Evolutionary conservation across 306 rosid species (phyloP), one percentile per base, ranked within the genome.

Genomic region (Gillenia trifoliata): DNA sequence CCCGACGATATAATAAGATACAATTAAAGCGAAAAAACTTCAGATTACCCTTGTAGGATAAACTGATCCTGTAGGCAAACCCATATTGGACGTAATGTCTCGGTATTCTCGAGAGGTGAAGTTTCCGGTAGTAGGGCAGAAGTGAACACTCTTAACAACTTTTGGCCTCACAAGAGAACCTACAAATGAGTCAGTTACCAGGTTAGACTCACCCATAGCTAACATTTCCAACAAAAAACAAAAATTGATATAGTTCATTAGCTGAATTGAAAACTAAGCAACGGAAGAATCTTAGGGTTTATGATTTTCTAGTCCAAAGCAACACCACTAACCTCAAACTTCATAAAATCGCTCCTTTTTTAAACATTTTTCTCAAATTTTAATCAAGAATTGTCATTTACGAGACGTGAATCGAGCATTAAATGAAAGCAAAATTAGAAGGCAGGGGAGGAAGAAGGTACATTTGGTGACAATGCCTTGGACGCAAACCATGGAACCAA

Each of bases 141-240:
- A 94, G 77, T 94, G 99, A 75, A 94, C 96, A 83, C 99, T 94
- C 84, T 86, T 92, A 68, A 94, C 96, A 79, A 94, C 99, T 88
- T 94, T 94, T 23, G 99, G 99, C 88, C 97, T 86, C 65, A 94
- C 99, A 71, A 92, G 98, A 47, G 98, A 94, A 84, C 98, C 98
- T 94, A 49, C 15, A 75, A 83, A 87, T 36, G 73, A 75, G 75
- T 23, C 61, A 63, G 5, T 38, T 28, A 74, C 30, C 8, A 41
- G 17, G 72, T 82, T 57, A 88, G 70, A 43, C 63, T 67, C 22
- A 30, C 19, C 72, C 61, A 71, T 30, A 50, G 6, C 75, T 36
- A 70, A 31, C 1, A 57, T 28, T 6, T 43, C 50, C 40, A 29
- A 66, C 40, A 52, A 56, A 36, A 36, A 26, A 3, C 38, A 33